Conservation (phyloP, 768 basidiomycete genomes). For the Cyclocybe aegerita region DNA sequence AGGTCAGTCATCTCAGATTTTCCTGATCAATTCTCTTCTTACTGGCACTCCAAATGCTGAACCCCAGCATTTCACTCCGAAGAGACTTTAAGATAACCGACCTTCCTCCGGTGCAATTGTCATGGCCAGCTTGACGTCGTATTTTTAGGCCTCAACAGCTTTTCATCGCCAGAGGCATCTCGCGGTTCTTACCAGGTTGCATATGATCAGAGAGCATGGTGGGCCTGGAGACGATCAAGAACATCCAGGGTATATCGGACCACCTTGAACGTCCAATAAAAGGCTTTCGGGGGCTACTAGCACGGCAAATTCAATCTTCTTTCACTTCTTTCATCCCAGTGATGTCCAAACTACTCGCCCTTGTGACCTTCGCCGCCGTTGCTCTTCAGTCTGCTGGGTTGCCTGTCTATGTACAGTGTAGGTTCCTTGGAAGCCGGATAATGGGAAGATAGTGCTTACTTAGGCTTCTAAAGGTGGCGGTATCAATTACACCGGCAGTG, state of each 20-base stretch:
- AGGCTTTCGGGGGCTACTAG: background rate
- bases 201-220: too few relatives aligned
- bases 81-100: too few relatives aligned
- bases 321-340: background rate
- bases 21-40: too few relatives aligned
- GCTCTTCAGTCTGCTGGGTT: constrained; percentile 20
- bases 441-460: constrained; percentile 1
- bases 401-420: constrained; percentile 32
- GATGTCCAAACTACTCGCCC: constrained; percentile 24
- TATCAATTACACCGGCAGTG: constrained; percentile 24
- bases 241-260: too few relatives aligned
- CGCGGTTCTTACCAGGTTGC: too few relatives aligned
- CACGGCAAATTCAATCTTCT: background rate
- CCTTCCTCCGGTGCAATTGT: too few relatives aligned
- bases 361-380: constrained; percentile 23
- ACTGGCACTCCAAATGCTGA: too few relatives aligned
- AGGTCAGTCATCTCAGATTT: too few relatives aligned
- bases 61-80: too few relatives aligned
- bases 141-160: too few relatives aligned
- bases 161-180: too few relatives aligned
- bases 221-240: background rate
- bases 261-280: background rate
- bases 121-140: too few relatives aligned
- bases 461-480: constrained; percentile 22
- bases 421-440: background rate